phyloP scores from a whole-genome alignment of 352 stramenopile genomes.

The Globisporangium ultimum region DNA sequence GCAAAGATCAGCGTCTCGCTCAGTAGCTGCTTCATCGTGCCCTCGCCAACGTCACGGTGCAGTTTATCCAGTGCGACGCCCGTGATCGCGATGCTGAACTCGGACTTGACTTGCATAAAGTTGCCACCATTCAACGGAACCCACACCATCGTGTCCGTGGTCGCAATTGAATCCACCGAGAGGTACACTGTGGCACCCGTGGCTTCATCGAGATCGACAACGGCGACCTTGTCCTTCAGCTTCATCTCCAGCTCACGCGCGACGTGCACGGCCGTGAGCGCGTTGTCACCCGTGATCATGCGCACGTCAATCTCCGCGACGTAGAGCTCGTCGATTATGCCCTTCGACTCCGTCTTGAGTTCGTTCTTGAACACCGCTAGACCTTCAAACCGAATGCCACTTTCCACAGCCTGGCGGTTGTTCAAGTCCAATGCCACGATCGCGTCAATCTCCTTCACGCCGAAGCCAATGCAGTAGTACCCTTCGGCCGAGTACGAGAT shows the following conservation, averaged over 20 bases:
- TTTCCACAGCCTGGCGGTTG: conserved; percentile 76
- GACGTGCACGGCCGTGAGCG: conserved; percentile 72
- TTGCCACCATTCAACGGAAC: conserved; percentile 45
- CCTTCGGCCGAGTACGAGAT: conserved; percentile 71
- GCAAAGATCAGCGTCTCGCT: conserved; percentile 65
- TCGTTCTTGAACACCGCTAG: conserved; percentile 90
- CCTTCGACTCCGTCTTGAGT: conserved; percentile 81
- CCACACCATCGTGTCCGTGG: conserved; percentile 26
- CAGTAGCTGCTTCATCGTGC: conserved; percentile 38
- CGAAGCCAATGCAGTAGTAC: conserved; percentile 70
- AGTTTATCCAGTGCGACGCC: conserved; percentile 54
- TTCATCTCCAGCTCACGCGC: conserved; percentile 74
- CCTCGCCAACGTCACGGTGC: conserved; percentile 25
- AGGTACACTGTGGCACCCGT: conserved; percentile 25
- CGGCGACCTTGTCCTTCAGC: conserved; percentile 44
- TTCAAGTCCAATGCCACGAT: conserved; percentile 60
- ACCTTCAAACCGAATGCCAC: conserved; percentile 68
- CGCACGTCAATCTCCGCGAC: conserved; percentile 71
- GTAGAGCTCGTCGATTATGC: conserved; percentile 76
- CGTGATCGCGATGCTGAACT: conserved; percentile 62
- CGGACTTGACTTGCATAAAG: conserved; percentile 27
- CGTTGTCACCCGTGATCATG: conserved; percentile 90
- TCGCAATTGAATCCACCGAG: conserved; percentile 28
- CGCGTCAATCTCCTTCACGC: conserved; percentile 26
- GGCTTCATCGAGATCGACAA: conserved; percentile 58